Percentiles rank a stretch among this genome's conserved stretches.
These are phyloP conservation scores for Hydnomerulius pinastri DNA, from an alignment of 768 basidiomycete species.

Conservation along the genomic window DNA sequence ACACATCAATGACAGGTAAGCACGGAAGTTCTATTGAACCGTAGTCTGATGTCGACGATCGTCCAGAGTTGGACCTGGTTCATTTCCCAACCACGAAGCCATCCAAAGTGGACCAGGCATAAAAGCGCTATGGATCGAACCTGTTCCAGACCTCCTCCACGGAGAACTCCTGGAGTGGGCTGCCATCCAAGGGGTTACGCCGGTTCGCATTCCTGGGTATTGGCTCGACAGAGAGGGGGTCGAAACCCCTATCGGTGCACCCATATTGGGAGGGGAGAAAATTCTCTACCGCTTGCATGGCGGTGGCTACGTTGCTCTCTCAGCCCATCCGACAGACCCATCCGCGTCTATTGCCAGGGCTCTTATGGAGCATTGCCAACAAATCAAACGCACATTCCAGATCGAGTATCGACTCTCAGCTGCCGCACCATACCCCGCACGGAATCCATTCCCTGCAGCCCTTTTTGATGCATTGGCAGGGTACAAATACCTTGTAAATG, in stretches of 20 bases:
- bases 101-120: conserved; percentile 12
- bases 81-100: conserved; percentile 4
- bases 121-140: conserved; percentile 21
- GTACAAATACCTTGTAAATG: conserved; percentile 61
- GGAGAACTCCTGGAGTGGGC: conserved; percentile 28
- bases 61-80: conserved; percentile 1
- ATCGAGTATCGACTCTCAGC: conserved; percentile 67
- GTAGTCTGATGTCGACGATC: conserved; percentile 1
- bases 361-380: conserved; percentile 41
- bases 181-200: conserved; percentile 19
- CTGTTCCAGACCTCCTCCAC: conserved; percentile 20
- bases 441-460: conserved; percentile 68
- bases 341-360: conserved; percentile 44
- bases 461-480: conserved; percentile 67
- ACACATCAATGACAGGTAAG: conserved; percentile 11
- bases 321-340: conserved; percentile 29
- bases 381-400: conserved; percentile 49
- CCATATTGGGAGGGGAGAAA: conserved; percentile 30
- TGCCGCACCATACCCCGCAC: conserved; percentile 39
- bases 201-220: conserved; percentile 22
- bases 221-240: conserved; percentile 22
- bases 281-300: conserved; percentile 36
- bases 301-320: conserved; percentile 18
- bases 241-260: conserved; percentile 15
- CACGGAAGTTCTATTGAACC: conserved; percentile 23